Evolutionary conservation across 805 yeast genomes (phyloP).

Genomic region (Pichia rugopelliculosa): DNA sequence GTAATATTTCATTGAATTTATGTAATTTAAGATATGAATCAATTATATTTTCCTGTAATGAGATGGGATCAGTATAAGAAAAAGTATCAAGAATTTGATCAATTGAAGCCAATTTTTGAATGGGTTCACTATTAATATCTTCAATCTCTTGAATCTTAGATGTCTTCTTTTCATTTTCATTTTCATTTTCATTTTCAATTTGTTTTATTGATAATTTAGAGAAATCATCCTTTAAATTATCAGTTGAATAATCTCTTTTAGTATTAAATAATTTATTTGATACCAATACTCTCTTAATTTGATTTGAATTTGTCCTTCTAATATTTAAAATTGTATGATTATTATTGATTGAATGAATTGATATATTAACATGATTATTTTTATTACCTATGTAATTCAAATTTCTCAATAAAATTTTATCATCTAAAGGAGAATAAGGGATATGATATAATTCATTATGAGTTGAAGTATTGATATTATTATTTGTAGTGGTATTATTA

Average conservation of each 20-base stretch:
- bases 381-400: slow-evolving; percentile 21
- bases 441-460: background rate
- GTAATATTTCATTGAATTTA: slow-evolving; percentile 29
- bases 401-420: slow-evolving; percentile 20
- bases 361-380: slow-evolving; percentile 26
- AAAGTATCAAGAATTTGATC: slow-evolving; percentile 3
- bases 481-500: background rate
- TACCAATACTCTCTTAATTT: slow-evolving; percentile 22
- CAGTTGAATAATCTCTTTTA: slow-evolving; percentile 7
- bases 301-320: slow-evolving; percentile 25
- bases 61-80: slow-evolving; percentile 9
- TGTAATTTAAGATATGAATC: slow-evolving; percentile 16
- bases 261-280: slow-evolving; percentile 1
- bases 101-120: background rate
- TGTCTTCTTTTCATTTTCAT: no score
- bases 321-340: slow-evolving; percentile 20
- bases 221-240: slow-evolving; percentile 15
- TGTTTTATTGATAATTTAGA: slow-evolving; percentile 4
- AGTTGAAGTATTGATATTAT: background rate
- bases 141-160: background rate
- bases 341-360: slow-evolving; percentile 16
- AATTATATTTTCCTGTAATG: slow-evolving; percentile 18
- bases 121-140: background rate
- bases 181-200: background rate
- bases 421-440: background rate